phyloP scores from a whole-genome alignment of 345 rosid species.

The Sisymbrium irio region DNA sequence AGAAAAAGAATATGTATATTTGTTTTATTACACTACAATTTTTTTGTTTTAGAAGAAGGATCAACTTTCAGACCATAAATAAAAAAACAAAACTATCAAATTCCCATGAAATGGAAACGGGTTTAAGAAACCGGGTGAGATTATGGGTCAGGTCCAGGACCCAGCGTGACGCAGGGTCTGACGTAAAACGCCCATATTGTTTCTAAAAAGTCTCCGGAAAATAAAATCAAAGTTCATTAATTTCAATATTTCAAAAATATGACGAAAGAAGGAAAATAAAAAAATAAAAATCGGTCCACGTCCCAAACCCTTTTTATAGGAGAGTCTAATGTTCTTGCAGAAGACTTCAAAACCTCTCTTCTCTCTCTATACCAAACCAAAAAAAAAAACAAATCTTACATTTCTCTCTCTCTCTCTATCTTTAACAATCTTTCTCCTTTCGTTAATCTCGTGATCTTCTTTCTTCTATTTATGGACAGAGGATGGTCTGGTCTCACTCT shows the following conservation, averaged over 20 bases:
- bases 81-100: no score
- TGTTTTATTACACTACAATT: no score
- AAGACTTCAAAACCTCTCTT: constrained; percentile 73
- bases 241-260: background rate
- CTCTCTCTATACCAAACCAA: constrained; percentile 36
- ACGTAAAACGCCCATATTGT: constrained; percentile 34
- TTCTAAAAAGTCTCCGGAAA: constrained; percentile 5
- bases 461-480: constrained; percentile 65
- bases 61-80: background rate
- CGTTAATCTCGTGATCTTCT: constrained; percentile 21
- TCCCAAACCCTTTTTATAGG: constrained; percentile 78
- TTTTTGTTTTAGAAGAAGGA: no score
- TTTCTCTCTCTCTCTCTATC: constrained; percentile 8
- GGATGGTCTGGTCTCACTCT: constrained; percentile 81
- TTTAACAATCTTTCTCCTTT: background rate
- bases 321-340: constrained; percentile 53
- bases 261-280: background rate
- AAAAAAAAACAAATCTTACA: background rate
- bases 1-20: no score
- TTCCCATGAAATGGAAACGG: background rate
- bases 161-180: constrained; percentile 58
- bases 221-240: constrained; percentile 6
- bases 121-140: background rate
- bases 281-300: constrained; percentile 41
- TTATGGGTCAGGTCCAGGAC: background rate